Percentiles rank a stretch among this genome's conserved stretches.
These are phyloP conservation scores for Umbelopsis vinacea DNA, from an alignment of 192 early-diverging fungal species.

Conservation along the genomic window DNA sequence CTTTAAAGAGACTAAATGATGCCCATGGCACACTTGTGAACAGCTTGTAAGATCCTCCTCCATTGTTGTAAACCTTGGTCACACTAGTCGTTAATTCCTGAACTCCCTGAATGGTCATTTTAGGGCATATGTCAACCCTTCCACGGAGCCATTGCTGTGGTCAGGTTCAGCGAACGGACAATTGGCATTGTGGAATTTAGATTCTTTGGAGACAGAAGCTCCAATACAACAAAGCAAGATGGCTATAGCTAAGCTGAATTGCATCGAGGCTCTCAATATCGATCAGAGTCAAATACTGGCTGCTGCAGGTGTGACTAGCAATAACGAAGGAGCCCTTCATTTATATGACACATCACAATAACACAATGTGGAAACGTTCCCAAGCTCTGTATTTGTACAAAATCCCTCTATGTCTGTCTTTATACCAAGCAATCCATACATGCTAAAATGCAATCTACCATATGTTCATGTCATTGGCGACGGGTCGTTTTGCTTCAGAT, in stretches of 20 bases:
- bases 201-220: background rate
- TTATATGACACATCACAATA: background rate
- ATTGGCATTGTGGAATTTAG: slow-evolving; percentile 27
- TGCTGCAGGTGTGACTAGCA: slow-evolving; percentile 2
- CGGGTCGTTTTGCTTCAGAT: no score
- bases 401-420: background rate
- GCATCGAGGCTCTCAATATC: slow-evolving; percentile 3
- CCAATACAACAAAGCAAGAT: background rate
- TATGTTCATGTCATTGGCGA: background rate
- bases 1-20: slow-evolving; percentile 18
- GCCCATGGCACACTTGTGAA: slow-evolving; percentile 35
- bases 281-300: background rate
- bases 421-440: background rate
- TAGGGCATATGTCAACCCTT: slow-evolving; percentile 12
- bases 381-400: background rate
- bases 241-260: slow-evolving; percentile 22
- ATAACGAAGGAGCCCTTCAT: slow-evolving; percentile 17
- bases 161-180: slow-evolving; percentile 37
- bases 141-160: slow-evolving; percentile 8
- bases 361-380: no score
- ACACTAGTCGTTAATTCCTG: background rate
- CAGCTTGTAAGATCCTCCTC: slow-evolving; percentile 30
- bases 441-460: background rate
- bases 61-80: background rate
- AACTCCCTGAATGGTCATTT: background rate